A percentile compares a stretch with the other conserved stretches of the same genome.
These are phyloP conservation scores for Coemansia sp. DNA, from an alignment of 192 early-diverging fungal species.

Conservation along the genomic window DNA sequence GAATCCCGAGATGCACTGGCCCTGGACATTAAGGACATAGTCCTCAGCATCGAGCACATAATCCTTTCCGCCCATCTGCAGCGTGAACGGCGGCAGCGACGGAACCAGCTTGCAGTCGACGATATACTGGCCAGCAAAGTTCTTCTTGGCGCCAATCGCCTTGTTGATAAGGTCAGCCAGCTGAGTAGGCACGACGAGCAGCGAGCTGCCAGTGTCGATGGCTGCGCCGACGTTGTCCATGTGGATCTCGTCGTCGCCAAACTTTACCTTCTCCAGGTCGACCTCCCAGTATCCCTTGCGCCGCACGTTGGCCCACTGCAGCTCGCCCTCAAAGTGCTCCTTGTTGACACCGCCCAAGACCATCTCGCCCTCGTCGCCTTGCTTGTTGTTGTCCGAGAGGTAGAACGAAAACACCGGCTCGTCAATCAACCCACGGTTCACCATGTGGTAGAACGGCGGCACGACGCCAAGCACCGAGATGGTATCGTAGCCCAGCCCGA, in stretches of 20 bases:
- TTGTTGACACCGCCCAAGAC: constrained; percentile 85
- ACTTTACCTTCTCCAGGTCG: constrained; percentile 72
- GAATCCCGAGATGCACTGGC: constrained; percentile 78
- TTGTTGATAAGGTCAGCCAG: constrained; percentile 91
- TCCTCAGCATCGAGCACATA: constrained; percentile 67
- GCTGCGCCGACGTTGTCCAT: constrained; percentile 74
- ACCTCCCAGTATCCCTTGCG: constrained; percentile 99
- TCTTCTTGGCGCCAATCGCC: constrained; percentile 91
- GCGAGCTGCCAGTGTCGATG: constrained; percentile 91
- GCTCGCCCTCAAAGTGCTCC: constrained; percentile 70
- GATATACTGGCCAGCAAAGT: constrained; percentile 86
- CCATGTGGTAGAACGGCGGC: constrained; percentile 95
- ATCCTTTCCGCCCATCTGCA: constrained; percentile 76
- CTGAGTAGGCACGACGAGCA: constrained; percentile 76
- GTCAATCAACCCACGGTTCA: constrained; percentile 78
- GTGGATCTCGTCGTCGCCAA: constrained; percentile 78
- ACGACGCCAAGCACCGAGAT: constrained; percentile 89
- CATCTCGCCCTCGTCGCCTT: constrained; percentile 76
- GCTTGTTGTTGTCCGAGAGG: constrained; percentile 72
- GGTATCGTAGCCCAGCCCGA: constrained; percentile 88
- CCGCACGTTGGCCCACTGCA: constrained; percentile 82
- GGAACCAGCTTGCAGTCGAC: constrained; percentile 78
- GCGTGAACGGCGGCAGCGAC: constrained; percentile 73
- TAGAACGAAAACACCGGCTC: constrained; percentile 92
- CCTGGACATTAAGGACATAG: constrained; percentile 68